Evolutionary conservation across 257 asterid species (phyloP).

Genomic region (Solanum dulcamara): DNA sequence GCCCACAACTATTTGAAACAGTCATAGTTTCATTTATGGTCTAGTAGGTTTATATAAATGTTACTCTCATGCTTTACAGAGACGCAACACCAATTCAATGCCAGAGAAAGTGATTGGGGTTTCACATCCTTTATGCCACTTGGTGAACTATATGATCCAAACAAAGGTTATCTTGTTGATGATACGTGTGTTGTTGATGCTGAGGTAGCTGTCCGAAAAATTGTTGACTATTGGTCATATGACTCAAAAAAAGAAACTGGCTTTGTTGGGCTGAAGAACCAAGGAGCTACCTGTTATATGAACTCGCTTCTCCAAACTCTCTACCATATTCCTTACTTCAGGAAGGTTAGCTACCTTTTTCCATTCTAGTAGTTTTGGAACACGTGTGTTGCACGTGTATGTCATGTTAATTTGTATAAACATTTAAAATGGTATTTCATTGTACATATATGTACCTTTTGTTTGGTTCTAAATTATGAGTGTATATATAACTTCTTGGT

Average conservation of each 20-base stretch:
- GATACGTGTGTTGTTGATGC: conserved; percentile 77
- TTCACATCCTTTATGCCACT: conserved; percentile 95
- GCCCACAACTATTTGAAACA: background rate
- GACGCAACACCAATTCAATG: conserved; percentile 89
- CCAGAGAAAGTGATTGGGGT: conserved; percentile 98
- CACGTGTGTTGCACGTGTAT: too few relatives aligned
- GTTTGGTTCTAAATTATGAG: too few relatives aligned
- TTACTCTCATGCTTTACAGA: conserved; percentile 28
- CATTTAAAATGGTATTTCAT: too few relatives aligned
- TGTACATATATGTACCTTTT: too few relatives aligned
- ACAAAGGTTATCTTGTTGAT: conserved; percentile 69
- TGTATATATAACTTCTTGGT: too few relatives aligned
- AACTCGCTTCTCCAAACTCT: conserved; percentile 92
- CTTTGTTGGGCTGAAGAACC: conserved; percentile 93
- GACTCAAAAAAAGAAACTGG: conserved; percentile 98
- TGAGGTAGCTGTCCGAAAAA: conserved; percentile 90
- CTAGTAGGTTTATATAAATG: background rate
- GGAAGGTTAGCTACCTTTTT: conserved; percentile 48
- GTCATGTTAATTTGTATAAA: too few relatives aligned
- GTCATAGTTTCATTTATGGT: background rate
- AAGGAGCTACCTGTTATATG: conserved; percentile 99
- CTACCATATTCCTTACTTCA: conserved; percentile 89
- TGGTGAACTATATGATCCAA: conserved; percentile 80
- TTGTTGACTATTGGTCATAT: conserved; percentile 81
- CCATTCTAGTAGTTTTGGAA: too few relatives aligned